Percentiles rank a stretch among this genome's conserved stretches.
These are phyloP conservation scores for Rubus parviflorus DNA, from an alignment of 306 rosid species.

Conservation along the genomic window DNA sequence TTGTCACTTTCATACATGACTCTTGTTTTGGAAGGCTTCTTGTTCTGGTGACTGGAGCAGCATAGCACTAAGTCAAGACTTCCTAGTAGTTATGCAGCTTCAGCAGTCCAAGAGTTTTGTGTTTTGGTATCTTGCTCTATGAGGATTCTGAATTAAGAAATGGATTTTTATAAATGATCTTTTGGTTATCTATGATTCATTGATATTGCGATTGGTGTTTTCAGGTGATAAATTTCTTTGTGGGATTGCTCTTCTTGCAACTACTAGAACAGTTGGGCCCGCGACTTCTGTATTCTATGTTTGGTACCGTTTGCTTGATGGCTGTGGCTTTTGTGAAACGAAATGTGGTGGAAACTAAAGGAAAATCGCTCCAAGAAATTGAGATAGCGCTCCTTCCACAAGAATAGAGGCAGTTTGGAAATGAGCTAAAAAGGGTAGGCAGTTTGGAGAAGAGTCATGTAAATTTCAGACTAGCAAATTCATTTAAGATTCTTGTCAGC, in stretches of 20 bases:
- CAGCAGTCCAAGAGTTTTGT: neutral
- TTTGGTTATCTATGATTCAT: conserved; percentile 14
- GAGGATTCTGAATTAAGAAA: neutral
- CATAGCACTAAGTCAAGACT: neutral
- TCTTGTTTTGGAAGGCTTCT: conserved; percentile 3
- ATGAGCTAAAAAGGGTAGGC: neutral
- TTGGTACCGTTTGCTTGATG: conserved; percentile 65
- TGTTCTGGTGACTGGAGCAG: neutral
- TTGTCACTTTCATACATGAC: conserved; percentile 5
- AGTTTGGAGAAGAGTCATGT: neutral
- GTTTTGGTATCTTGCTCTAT: conserved; percentile 1
- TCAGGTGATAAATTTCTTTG: conserved; percentile 93
- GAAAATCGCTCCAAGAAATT: conserved; percentile 94
- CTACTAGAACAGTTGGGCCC: conserved; percentile 81
- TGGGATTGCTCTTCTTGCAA: conserved; percentile 85
- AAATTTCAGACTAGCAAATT: neutral
- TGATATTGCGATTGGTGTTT: conserved; percentile 19
- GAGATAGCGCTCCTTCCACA: conserved; percentile 96
- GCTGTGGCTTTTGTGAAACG: conserved; percentile 83
- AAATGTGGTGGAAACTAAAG: conserved; percentile 93
- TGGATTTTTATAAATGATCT: conserved; percentile 1
- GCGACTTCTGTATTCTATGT: conserved; percentile 71
- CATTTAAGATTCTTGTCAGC: neutral
- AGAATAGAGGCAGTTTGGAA: conserved; percentile 38
- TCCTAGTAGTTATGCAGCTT: neutral